Evolutionary conservation across 2,329 filamentous ascomycete species (phyloP), one percentile per base, ranked within the genome.

Genomic region (Orbilia quercus): DNA sequence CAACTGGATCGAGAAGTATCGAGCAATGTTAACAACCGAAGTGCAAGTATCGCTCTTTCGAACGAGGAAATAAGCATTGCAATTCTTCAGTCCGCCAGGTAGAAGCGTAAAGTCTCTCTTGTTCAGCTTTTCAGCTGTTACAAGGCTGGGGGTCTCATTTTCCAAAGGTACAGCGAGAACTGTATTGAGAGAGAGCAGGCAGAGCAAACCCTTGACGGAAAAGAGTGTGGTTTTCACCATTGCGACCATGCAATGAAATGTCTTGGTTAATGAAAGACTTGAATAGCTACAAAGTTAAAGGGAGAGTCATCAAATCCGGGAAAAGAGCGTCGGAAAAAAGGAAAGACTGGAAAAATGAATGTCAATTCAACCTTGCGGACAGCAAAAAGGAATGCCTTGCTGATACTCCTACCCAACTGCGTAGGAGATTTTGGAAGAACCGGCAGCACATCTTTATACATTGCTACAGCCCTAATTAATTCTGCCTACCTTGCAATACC

Each of bases 41-140:
- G 14, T 45, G 45, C 63, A 67, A n/a, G 53, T 67, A 51, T 67
- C 63, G n/a, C 14, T 53, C 36, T 57, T 58, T 16, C 63, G 63
- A 45, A 67, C 53, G 16, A 59, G 40, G 7, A 57, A 59, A 53
- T 53, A 67, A 2, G 47, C 34, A 31, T 67, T 53, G 14, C 63
- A 67, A 20, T 31, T 67, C 1, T 34, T 25, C 7, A 53, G 63
- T 7, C 58, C 51, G 1, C 54, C 63, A 6, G 45, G n/a, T 7
- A 36, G 63, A 14, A 38, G 18, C 1, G 20, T 40, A 9, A 53
- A 45, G 14, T 47, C 34, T 34, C 63, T 31, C 40, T 59, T 67
- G 7, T 48, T 58, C 36, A 67, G 31, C 2, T 16, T 28, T 20
- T 51, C 51, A 6, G 28, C 31, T 38, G 36, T 50, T 18, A 50